Percentiles rank a stretch among this genome's conserved stretches.
phyloP scores from a whole-genome alignment of 2,329 filamentous ascomycete species.

The Remersonia thermophila region DNA sequence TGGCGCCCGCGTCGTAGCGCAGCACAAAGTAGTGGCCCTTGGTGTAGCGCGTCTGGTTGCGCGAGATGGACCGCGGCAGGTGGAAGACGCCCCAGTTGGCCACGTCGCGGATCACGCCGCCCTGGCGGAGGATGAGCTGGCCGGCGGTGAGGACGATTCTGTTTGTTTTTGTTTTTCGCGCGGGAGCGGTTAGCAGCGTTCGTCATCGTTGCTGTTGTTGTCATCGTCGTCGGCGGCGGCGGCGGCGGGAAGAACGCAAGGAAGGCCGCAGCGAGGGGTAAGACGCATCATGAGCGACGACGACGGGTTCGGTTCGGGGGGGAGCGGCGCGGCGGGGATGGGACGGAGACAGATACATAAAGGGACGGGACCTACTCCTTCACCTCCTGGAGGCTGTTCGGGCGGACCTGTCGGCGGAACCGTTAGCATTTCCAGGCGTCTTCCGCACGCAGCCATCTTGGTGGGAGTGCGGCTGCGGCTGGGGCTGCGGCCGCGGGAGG shows the following conservation, averaged over 20 bases:
- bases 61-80: constrained; percentile 66
- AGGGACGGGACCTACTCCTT: constrained; percentile 60
- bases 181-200: constrained; percentile 6
- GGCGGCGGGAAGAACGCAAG: too few species aligned
- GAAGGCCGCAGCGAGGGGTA: too few species aligned
- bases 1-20: constrained; percentile 74
- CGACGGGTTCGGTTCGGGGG: not conserved
- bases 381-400: constrained; percentile 78
- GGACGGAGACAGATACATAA: constrained; percentile 5
- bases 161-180: not conserved
- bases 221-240: too few species aligned
- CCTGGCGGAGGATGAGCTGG: constrained; percentile 65
- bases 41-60: constrained; percentile 72
- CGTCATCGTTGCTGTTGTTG: too few species aligned
- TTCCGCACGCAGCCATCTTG: too few species aligned
- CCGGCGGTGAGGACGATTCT: constrained; percentile 85
- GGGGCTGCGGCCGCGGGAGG: too few species aligned
- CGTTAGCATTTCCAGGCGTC: constrained; percentile 7
- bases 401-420: constrained; percentile 59
- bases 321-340: constrained; percentile 1
- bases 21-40: constrained; percentile 95
- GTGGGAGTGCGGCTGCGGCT: not conserved
- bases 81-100: constrained; percentile 92
- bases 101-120: constrained; percentile 83
- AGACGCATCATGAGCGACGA: too few species aligned